Evolutionary conservation across 192 early-diverging fungal genomes (phyloP).

Genomic region (Entomortierella chlamydospora): DNA sequence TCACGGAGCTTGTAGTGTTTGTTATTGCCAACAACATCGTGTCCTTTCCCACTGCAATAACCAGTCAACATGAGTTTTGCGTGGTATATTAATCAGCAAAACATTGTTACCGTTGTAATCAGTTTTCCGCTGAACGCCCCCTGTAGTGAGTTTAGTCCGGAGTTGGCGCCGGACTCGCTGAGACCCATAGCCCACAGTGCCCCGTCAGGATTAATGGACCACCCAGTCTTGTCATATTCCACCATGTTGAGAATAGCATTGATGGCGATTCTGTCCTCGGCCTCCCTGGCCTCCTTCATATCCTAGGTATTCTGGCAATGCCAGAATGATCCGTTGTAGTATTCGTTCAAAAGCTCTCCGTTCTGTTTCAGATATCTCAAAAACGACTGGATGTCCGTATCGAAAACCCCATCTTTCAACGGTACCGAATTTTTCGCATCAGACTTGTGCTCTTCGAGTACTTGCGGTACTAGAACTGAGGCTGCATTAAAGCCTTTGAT

Average conservation of each 20-base stretch:
- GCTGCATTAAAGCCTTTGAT: background rate
- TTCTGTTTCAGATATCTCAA: background rate
- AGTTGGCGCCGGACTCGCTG: background rate
- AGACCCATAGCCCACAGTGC: background rate
- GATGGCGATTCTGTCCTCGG: background rate
- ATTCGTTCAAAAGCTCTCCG: background rate
- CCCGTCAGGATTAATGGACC: background rate
- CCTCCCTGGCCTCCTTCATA: background rate
- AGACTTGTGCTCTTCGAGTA: background rate
- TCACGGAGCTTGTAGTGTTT: background rate
- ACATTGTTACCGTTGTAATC: background rate
- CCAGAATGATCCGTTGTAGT: background rate
- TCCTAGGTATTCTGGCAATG: background rate
- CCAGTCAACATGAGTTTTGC: background rate
- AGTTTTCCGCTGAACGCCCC: background rate
- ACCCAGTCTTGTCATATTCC: background rate
- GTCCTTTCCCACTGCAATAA: background rate
- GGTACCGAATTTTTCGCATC: background rate
- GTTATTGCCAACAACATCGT: conserved; percentile 1
- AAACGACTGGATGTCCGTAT: background rate
- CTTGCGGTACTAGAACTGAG: background rate
- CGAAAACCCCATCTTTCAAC: background rate
- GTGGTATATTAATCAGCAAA: background rate
- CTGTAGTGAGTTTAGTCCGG: background rate
- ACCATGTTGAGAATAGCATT: background rate